Conservation (phyloP, 2,329 filamentous ascomycete species). For the Sordariomycetes sp. region DNA sequence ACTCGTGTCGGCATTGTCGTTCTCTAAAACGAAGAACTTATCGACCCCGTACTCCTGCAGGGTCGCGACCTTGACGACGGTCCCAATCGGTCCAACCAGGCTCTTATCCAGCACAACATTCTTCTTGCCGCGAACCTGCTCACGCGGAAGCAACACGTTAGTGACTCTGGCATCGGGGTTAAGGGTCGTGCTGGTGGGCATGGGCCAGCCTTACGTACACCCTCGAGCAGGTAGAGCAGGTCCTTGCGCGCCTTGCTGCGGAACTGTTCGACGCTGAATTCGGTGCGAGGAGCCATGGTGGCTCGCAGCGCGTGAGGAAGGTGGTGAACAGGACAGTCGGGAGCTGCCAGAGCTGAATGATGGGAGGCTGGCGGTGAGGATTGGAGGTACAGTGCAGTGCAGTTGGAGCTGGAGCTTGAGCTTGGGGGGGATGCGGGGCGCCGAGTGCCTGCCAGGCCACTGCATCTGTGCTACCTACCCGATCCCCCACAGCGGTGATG, state of each 20-base stretch:
- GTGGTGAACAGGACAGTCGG: background rate
- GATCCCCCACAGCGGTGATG: background rate
- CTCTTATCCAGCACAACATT: slow-evolving; percentile 90
- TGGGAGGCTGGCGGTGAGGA: slow-evolving; percentile 3
- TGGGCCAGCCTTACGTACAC: slow-evolving; percentile 58
- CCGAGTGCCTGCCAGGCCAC: background rate
- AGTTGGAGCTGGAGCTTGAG: slow-evolving; percentile 1
- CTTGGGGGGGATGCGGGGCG: background rate
- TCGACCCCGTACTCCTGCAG: slow-evolving; percentile 96
- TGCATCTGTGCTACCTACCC: background rate
- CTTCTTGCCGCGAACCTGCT: slow-evolving; percentile 94
- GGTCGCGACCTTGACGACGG: slow-evolving; percentile 90
- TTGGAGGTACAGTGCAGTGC: background rate
- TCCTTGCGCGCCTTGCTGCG: slow-evolving; percentile 79
- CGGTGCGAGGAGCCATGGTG: slow-evolving; percentile 59
- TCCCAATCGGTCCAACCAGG: slow-evolving; percentile 79
- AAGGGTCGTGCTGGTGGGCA: too few species aligned
- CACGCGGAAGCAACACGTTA: too few species aligned
- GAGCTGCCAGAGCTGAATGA: slow-evolving; percentile 3
- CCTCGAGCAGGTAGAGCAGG: slow-evolving; percentile 83
- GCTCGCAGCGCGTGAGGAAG: slow-evolving; percentile 30
- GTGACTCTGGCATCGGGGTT: too few species aligned
- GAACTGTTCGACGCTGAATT: slow-evolving; percentile 68
- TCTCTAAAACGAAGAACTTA: slow-evolving; percentile 94
- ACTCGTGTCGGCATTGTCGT: slow-evolving; percentile 86